A percentile compares a stretch with the other conserved stretches of the same genome.
Evolutionary conservation across 2,329 filamentous ascomycete species (phyloP).

Genomic region (Cyclaneusma minus): DNA sequence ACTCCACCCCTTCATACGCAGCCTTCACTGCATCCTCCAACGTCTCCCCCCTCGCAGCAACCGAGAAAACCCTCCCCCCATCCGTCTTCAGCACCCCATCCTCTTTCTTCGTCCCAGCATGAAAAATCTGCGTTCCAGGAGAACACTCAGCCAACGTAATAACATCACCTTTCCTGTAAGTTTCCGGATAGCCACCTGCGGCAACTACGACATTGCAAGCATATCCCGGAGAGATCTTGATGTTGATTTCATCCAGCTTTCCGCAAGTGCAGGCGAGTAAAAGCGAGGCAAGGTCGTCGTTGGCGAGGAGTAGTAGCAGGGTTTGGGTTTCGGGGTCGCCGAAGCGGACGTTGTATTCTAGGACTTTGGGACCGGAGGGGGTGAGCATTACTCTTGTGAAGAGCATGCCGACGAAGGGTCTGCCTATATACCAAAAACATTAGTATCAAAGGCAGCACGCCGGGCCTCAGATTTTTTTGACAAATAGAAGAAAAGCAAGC

Average conservation of each 20-base stretch:
- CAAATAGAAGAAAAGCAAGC: conserved; percentile 3
- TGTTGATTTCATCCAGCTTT: conserved; percentile 49
- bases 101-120: conserved; percentile 67
- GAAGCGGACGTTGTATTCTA: conserved; percentile 83
- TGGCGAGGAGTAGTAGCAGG: conserved; percentile 56
- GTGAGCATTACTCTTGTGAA: conserved; percentile 86
- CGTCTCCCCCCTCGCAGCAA: conserved; percentile 63
- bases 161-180: conserved; percentile 54
- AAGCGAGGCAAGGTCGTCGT: conserved; percentile 66
- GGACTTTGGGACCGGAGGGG: conserved; percentile 54
- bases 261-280: conserved; percentile 69
- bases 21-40: conserved; percentile 72
- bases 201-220: conserved; percentile 80
- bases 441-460: neutral
- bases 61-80: conserved; percentile 84
- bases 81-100: conserved; percentile 56
- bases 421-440: conserved; percentile 22
- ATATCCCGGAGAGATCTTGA: conserved; percentile 51
- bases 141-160: conserved; percentile 25
- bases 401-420: conserved; percentile 54
- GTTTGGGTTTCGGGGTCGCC: conserved; percentile 82
- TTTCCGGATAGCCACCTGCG: conserved; percentile 71
- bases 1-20: conserved; percentile 71
- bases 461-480: neutral
- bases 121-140: conserved; percentile 81